phyloP scores from a whole-genome alignment of 331 rosid species.

The Erythrophleum ivorense region DNA sequence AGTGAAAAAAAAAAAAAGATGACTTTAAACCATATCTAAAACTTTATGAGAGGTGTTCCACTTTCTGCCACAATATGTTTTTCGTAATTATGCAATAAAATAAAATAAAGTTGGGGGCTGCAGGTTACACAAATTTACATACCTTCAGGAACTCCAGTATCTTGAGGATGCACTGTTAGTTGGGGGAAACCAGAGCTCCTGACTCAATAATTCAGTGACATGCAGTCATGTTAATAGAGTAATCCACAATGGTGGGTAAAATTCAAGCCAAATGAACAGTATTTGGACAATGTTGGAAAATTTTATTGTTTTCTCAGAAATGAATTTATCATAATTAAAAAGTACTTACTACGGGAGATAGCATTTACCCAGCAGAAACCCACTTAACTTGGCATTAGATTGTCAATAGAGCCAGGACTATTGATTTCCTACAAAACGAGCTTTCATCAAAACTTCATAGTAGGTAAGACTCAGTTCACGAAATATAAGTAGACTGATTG shows the following conservation, averaged over 20 bases:
- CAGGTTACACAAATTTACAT: constrained; percentile 1
- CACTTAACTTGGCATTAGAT: constrained; percentile 46
- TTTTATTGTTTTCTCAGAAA: neutral
- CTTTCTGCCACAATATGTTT: neutral
- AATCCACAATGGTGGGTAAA: neutral
- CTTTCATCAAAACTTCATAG: constrained; percentile 36
- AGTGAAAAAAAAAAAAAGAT: neutral
- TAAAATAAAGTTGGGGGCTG: neutral
- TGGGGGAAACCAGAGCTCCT: constrained; percentile 13
- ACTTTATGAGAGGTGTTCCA: neutral
- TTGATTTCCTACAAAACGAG: constrained; percentile 49
- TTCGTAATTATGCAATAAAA: neutral
- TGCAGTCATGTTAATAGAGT: neutral
- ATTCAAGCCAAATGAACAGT: neutral
- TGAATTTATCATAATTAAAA: neutral
- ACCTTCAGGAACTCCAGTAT: constrained; percentile 45
- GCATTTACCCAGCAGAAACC: constrained; percentile 47
- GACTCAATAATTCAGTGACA: constrained; percentile 35
- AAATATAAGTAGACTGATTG: constrained; percentile 34
- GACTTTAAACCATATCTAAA: no score
- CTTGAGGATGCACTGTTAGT: constrained; percentile 15
- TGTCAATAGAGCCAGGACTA: constrained; percentile 44
- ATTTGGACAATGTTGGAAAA: neutral
- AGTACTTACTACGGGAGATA: constrained; percentile 19
- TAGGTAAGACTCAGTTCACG: constrained; percentile 13